Conservation (phyloP, 2,329 filamentous ascomycete species). For the Diplodia mutila region DNA sequence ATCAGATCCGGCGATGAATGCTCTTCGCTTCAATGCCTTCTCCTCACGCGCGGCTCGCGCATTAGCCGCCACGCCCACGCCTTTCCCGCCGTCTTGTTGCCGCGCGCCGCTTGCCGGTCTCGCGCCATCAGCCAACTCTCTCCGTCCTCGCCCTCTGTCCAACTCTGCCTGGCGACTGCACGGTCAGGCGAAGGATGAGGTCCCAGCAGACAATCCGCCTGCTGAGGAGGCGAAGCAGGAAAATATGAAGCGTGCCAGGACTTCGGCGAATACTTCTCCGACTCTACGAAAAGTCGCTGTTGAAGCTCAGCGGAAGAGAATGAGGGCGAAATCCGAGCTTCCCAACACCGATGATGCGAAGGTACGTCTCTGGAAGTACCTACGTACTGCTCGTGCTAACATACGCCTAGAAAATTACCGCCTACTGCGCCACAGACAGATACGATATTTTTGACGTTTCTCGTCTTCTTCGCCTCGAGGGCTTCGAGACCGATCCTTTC, state of each 20-base stretch:
- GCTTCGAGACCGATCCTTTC: constrained; percentile 66
- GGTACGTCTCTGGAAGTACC: background rate
- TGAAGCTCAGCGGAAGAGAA: constrained; percentile 70
- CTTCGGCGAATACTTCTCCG: constrained; percentile 43
- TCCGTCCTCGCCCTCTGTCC: background rate
- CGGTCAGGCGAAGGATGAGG: background rate
- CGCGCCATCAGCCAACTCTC: background rate
- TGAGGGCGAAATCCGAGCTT: constrained; percentile 46
- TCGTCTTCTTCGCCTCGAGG: constrained; percentile 60
- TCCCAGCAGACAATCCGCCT: background rate
- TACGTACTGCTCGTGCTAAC: background rate
- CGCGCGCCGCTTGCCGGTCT: background rate
- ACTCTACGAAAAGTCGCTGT: constrained; percentile 84
- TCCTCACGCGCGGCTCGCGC: constrained; percentile 27
- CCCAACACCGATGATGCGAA: constrained; percentile 38
- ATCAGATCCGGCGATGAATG: constrained; percentile 34
- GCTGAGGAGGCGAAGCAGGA: constrained; percentile 3
- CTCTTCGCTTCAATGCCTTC: constrained; percentile 32
- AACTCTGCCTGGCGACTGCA: background rate
- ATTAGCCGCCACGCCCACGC: constrained; percentile 8
- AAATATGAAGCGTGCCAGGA: background rate
- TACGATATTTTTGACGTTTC: constrained; percentile 64
- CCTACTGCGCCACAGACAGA: constrained; percentile 69
- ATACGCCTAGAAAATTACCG: constrained; percentile 57
- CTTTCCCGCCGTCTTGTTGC: background rate